Evolutionary conservation across 495 filamentous ascomycete genomes (phyloP).

Genomic region (Aspergillus cavernicola): DNA sequence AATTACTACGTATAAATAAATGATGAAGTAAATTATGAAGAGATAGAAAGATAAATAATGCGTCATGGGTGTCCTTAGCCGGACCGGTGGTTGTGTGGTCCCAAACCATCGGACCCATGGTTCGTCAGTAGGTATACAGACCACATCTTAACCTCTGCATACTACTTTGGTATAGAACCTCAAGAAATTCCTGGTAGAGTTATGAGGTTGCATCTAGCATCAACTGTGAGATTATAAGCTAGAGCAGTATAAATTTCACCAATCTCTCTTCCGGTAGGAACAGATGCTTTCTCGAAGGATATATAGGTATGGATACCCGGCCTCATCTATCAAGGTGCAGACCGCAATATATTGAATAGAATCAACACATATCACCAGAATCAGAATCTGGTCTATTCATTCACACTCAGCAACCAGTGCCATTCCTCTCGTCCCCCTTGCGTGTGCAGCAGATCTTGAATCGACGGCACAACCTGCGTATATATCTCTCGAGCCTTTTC

Average conservation of each 20-base stretch:
- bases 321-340: too few relatives aligned
- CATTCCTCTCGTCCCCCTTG: constrained; percentile 22
- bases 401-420: constrained; percentile 21
- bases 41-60: neutral
- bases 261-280: too few relatives aligned
- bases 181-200: too few relatives aligned
- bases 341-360: too few relatives aligned
- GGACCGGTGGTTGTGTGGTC: constrained; percentile 4
- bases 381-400: neutral
- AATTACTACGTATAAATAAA: too few relatives aligned
- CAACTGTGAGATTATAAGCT: too few relatives aligned
- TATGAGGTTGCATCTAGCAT: too few relatives aligned
- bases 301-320: too few relatives aligned
- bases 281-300: too few relatives aligned
- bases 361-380: neutral
- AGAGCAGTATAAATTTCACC: too few relatives aligned
- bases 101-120: constrained; percentile 10
- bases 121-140: neutral
- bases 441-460: constrained; percentile 7
- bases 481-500: constrained; percentile 10
- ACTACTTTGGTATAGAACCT: too few relatives aligned
- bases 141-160: too few relatives aligned
- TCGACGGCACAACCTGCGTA: neutral
- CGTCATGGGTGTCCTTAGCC: constrained; percentile 3
- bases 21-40: neutral